Evolutionary conservation across 306 rosid genomes (phyloP), one percentile per base, ranked within the genome.

Genomic region (Fragaria iinumae): DNA sequence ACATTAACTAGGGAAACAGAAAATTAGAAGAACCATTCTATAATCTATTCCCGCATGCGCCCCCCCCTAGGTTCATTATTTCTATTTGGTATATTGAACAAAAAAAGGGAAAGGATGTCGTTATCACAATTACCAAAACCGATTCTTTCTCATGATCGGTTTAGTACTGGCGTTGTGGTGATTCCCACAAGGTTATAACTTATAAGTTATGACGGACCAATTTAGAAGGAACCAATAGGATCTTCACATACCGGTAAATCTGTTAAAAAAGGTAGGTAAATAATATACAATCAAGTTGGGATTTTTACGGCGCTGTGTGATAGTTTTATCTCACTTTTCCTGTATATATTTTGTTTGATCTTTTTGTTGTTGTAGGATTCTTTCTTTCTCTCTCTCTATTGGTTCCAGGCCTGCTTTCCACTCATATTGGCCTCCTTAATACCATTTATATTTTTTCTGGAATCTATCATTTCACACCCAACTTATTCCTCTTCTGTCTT

Each of bases 211-310:
- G 57, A 59, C 60, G 72, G 72, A 75, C 4, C 18, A 36, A 13
- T 34, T 18, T 6, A 41, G 18, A 32, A 29, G 9, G 41, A 6
- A 43, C 2, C 41, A 59, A 4, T 17, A 8, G n/a, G 66, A 12
- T 55, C 21, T 20, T 23, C 63, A 52, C 53, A 59, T 66, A 75
- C 83, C 64, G 78, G 80, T 82, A 72, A 82, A 82, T 82, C 77
- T 50, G 72, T 82, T 76, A 6, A 53, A 68, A 73, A 23, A 18
- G 27, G 56, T 0, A 7, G 27, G 23, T 20, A 7, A 62, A 17
- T 25, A 11, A 39, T 64, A 8, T 17, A 9, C 27, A 20, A 21
- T 74, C 29, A 38, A 38, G 34, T 4, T 43, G 36, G 27, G 55
- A 14, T 48, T 67, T 67, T 72, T 39, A 39, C 48, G 17, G 20